phyloP scores from a whole-genome alignment of 1,284 basidiomycete species.

The Taiwanofungus camphoratus region DNA sequence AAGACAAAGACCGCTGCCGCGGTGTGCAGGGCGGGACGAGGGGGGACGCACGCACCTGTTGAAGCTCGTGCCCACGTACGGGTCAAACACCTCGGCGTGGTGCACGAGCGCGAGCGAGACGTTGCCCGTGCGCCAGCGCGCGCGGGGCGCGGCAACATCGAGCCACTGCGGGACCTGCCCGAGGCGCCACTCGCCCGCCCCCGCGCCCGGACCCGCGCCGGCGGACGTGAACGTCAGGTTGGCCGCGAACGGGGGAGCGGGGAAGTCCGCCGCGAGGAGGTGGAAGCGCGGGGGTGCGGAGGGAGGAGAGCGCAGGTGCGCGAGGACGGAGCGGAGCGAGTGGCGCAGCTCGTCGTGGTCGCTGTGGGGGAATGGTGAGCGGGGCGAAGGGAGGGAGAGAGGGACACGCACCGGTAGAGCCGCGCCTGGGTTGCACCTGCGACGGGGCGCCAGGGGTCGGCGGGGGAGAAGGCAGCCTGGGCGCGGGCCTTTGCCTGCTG shows the following conservation, averaged over 20 bases:
- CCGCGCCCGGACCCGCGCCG: too few relatives aligned
- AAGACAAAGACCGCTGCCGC: neutral
- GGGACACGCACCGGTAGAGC: conserved; percentile 21
- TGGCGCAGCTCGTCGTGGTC: conserved; percentile 28
- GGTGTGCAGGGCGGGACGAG: neutral
- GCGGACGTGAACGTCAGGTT: conserved; percentile 16
- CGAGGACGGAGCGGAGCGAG: conserved; percentile 25
- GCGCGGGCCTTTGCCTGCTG: conserved; percentile 15
- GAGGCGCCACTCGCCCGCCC: conserved; percentile 8
- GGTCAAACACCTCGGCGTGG: conserved; percentile 9
- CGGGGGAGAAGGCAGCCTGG: conserved; percentile 9
- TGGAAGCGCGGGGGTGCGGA: conserved; percentile 19
- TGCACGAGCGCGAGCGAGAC: conserved; percentile 4
- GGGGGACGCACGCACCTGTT: conserved; percentile 4
- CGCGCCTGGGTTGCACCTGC: conserved; percentile 17
- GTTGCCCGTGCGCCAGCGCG: conserved; percentile 2
- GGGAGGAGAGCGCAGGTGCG: conserved; percentile 21
- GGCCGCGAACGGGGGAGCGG: conserved; percentile 10
- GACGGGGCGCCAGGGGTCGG: conserved; percentile 22
- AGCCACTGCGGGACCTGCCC: conserved; percentile 9
- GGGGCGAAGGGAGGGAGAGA: too few relatives aligned
- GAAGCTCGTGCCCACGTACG: conserved; percentile 10
- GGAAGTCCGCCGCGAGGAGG: conserved; percentile 26
- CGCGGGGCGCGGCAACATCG: conserved; percentile 1
- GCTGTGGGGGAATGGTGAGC: conserved; percentile 9